These are phyloP conservation scores for Domatiomyces catenatus DNA, from an alignment of 2,329 filamentous ascomycete species.

Conservation along the genomic window DNA sequence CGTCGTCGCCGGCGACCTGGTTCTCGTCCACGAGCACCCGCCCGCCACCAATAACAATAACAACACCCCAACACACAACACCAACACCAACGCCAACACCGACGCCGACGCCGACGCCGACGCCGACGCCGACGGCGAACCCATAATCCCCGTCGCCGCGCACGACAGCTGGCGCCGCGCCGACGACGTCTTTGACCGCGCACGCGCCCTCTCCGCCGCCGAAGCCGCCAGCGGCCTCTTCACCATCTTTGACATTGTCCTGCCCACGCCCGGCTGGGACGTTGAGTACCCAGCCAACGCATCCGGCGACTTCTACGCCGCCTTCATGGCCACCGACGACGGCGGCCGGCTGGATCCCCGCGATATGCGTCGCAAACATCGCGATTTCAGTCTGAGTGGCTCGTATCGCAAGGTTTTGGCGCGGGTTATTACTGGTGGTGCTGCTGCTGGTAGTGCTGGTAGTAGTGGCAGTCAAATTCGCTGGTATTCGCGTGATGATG, in stretches of 20 bases:
- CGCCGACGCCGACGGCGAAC: slow-evolving; percentile 47
- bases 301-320: slow-evolving; percentile 66
- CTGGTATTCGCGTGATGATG: not conserved
- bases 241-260: slow-evolving; percentile 71
- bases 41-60: slow-evolving; percentile 16
- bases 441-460: not conserved
- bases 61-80: not conserved
- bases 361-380: slow-evolving; percentile 72
- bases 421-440: slow-evolving; percentile 47
- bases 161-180: slow-evolving; percentile 40
- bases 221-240: slow-evolving; percentile 65
- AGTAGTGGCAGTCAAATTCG: not conserved
- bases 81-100: not conserved
- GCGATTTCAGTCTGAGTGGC: slow-evolving; percentile 77
- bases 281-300: slow-evolving; percentile 73
- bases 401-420: slow-evolving; percentile 76
- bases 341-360: slow-evolving; percentile 69
- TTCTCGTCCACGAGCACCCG: slow-evolving; percentile 48
- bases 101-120: slow-evolving; percentile 20
- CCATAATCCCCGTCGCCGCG: slow-evolving; percentile 45
- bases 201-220: slow-evolving; percentile 57
- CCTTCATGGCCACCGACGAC: slow-evolving; percentile 67
- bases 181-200: slow-evolving; percentile 49
- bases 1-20: slow-evolving; percentile 73
- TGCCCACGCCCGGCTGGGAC: slow-evolving; percentile 85